Conservation (phyloP, 1,284 basidiomycete species). For the Sporisorium iseilematis-ciliati region DNA sequence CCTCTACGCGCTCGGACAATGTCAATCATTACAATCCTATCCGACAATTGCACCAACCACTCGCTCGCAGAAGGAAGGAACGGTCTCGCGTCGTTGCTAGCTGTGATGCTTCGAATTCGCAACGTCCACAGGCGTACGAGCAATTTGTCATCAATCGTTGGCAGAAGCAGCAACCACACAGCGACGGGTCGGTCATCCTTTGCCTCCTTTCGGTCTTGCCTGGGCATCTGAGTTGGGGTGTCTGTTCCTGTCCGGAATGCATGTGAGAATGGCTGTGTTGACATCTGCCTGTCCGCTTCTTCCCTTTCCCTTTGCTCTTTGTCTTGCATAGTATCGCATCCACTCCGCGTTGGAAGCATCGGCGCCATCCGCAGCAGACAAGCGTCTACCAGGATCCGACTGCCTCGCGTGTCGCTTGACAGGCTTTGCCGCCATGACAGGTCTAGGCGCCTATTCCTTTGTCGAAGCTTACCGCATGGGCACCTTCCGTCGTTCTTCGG, state of each 20-base stretch:
- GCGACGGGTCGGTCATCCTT: not conserved
- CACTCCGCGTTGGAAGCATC: conserved; percentile 37
- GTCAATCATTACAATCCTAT: not conserved
- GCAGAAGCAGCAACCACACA: not conserved
- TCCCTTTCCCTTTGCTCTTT: conserved; percentile 3
- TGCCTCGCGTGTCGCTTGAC: conserved; percentile 63
- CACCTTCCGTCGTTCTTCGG: conserved; percentile 38
- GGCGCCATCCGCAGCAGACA: not conserved
- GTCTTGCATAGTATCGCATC: conserved; percentile 24
- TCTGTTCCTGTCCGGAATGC: not conserved
- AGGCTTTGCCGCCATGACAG: conserved; percentile 60
- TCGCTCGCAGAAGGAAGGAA: too few species aligned
- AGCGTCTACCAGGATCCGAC: conserved; percentile 41
- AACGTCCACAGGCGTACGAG: not conserved
- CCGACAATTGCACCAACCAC: not conserved
- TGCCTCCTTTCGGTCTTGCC: not conserved
- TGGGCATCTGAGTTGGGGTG: conserved; percentile 2
- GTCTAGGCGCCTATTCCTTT: conserved; percentile 58
- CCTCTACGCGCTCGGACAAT: not conserved
- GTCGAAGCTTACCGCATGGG: conserved; percentile 61
- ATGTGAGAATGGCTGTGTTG: conserved; percentile 32
- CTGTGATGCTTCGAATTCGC: too few species aligned
- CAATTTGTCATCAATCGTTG: not conserved
- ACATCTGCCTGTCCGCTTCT: conserved; percentile 14
- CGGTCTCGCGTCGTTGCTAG: too few species aligned